These are phyloP conservation scores for Fusarium heterosporum DNA, from an alignment of 2,329 filamentous ascomycete genomes.

Conservation along the genomic window DNA sequence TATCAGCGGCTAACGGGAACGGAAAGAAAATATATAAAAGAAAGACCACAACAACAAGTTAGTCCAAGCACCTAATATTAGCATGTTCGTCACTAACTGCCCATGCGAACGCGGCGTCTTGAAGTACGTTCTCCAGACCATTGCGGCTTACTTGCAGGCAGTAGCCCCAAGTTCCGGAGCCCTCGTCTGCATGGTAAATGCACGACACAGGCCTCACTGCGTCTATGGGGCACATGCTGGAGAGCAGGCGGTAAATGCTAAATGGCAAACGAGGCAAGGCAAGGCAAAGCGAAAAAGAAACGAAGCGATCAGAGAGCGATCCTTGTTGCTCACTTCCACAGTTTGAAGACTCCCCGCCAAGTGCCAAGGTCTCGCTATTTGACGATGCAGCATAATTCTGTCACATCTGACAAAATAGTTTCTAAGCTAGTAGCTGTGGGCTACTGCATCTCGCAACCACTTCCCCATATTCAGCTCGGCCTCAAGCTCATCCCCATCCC, in stretches of 20 bases:
- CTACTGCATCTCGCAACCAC: conserved; percentile 28
- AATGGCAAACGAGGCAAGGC: background rate
- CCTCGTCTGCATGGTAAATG: conserved; percentile 29
- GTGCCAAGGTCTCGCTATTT: conserved; percentile 16
- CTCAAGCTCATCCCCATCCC: conserved; percentile 38
- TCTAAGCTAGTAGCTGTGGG: background rate
- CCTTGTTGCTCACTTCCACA: conserved; percentile 8
- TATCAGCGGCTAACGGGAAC: conserved; percentile 12
- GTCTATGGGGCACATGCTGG: background rate
- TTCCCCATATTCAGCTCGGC: conserved; percentile 19
- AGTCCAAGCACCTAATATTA: conserved; percentile 23
- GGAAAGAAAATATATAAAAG: background rate
- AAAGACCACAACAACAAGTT: background rate
- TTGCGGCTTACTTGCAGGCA: conserved; percentile 5
- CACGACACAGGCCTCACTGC: conserved; percentile 31
- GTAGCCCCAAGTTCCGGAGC: conserved; percentile 8
- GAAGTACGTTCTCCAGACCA: conserved; percentile 10
- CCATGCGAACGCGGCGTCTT: conserved; percentile 10
- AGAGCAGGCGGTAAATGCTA: background rate
- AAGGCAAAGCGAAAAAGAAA: conserved; percentile 6
- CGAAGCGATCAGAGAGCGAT: conserved; percentile 11
- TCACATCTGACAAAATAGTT: conserved; percentile 18
- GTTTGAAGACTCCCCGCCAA: background rate
- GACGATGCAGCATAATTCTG: conserved; percentile 8
- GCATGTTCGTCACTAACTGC: background rate